These are phyloP conservation scores for Calonectria ilicicola DNA, from an alignment of 2,329 filamentous ascomycete genomes.

Conservation along the genomic window DNA sequence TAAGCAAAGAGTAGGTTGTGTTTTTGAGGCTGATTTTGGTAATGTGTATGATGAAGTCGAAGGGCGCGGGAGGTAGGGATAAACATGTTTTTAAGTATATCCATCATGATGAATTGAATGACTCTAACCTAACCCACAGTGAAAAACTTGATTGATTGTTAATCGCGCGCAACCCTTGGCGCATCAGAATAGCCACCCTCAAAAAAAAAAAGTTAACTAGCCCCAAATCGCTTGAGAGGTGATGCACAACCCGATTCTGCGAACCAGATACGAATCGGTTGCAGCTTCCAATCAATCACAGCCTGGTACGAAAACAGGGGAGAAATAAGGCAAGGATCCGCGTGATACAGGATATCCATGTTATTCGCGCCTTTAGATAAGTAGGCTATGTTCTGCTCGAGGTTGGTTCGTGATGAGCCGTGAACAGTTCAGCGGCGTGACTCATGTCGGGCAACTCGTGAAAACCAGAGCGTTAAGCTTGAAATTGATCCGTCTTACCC, in stretches of 20 bases:
- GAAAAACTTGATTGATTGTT: neutral
- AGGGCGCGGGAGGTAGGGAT: neutral
- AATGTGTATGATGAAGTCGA: neutral
- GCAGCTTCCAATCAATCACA: neutral
- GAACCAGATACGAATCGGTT: neutral
- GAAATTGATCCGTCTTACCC: conserved; percentile 9
- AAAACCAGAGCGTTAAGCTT: neutral
- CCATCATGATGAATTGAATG: conserved; percentile 10
- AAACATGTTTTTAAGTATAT: conserved; percentile 24
- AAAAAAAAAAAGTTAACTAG: neutral
- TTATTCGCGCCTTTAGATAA: no score
- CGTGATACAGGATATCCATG: neutral
- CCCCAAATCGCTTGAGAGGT: neutral
- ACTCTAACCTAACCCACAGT: conserved; percentile 5
- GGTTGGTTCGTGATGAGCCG: neutral
- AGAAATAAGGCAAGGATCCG: neutral
- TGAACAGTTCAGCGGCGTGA: conserved; percentile 21
- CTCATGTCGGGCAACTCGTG: conserved; percentile 23
- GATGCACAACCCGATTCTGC: neutral
- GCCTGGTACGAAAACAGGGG: neutral
- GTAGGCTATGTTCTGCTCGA: neutral
- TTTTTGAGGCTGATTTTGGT: neutral
- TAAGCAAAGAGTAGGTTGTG: neutral
- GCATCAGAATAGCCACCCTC: conserved; percentile 7
- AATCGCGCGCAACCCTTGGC: conserved; percentile 15